Evolutionary conservation across 768 basidiomycete genomes (phyloP), one percentile per base, ranked within the genome.

Genomic region (Auricularia heimuer): DNA sequence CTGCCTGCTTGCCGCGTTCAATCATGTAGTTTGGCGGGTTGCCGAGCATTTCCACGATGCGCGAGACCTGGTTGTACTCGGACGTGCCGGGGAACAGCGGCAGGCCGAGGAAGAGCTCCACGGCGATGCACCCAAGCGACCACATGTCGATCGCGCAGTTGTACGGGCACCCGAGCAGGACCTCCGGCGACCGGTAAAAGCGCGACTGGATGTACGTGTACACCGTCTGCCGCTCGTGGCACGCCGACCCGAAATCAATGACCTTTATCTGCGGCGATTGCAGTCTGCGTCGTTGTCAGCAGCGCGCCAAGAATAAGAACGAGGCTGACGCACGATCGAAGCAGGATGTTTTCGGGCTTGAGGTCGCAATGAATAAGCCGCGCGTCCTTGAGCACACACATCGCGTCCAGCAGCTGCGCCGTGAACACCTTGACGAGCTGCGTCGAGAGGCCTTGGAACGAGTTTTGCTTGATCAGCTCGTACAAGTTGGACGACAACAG

Each of bases 401-500:
- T 76, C 1, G 96, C 87, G 72, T 99, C 96, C 65, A 99, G 79
- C 35, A 99, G 77, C 75, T 99, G 97, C 0, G 92, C 90, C 69
- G 96, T 98, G 74, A 99, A 99, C 56, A 99, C 97, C 73, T 98
- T 96, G 73, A 99, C 97, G 61, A 99, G 88, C 73, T 95, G 92
- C 4, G 94, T 96, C 76, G 90, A 92, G 56, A 99, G 79, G 2
- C 97, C 97, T 75, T 97, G 92, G 82, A 98, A 99, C 73, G 95
- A 93, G 76, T 99, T 99, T 78, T 99, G 97, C 80, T 99, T 99
- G 85, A 99, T 98, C 73, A 99, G 84, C 75, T 99, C 97, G 79
- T 98, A 99, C 65, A 99, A 82, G 72, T 99, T 99, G 37, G 94
- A 97, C 6, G 94, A 95, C 10, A 99, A 83, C 61, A 98, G 83